A percentile compares a stretch with the other conserved stretches of the same genome.
Conservation (phyloP, 192 early-diverging fungal genomes). For the Coemansia sp. region DNA sequence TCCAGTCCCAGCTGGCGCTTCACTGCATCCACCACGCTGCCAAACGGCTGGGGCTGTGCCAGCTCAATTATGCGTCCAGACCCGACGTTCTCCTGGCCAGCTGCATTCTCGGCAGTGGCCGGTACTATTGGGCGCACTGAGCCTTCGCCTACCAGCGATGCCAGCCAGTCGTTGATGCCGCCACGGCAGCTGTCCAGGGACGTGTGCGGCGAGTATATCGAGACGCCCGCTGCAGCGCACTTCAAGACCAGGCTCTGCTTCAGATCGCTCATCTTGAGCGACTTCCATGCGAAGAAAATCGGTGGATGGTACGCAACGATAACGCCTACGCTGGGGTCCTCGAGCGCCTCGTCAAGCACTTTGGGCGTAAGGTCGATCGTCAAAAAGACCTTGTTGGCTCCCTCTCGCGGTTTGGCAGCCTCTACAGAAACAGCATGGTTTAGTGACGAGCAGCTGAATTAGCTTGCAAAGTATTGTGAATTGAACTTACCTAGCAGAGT, state of each 20-base stretch:
- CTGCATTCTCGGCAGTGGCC: conserved; percentile 19
- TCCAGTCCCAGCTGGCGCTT: conserved; percentile 60
- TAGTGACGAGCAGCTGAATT: conserved; percentile 1
- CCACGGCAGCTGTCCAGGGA: conserved; percentile 74
- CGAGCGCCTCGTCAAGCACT: conserved; percentile 72
- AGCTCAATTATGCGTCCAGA: conserved; percentile 34
- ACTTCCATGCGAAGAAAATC: conserved; percentile 81
- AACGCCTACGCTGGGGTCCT: conserved; percentile 73
- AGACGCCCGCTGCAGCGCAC: conserved; percentile 80
- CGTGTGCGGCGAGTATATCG: conserved; percentile 90
- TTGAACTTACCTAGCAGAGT: conserved; percentile 57
- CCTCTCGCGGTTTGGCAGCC: conserved; percentile 73
- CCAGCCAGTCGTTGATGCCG: conserved; percentile 92
- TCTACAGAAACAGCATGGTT: conserved; percentile 51
- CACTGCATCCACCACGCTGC: conserved; percentile 21
- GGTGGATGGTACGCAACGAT: conserved; percentile 95
- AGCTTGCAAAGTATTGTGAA: neutral
- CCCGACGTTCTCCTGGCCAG: conserved; percentile 42
- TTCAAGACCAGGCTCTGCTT: conserved; percentile 80
- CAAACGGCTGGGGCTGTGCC: conserved; percentile 17
- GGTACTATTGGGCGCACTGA: conserved; percentile 45
- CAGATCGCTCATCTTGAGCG: conserved; percentile 66
- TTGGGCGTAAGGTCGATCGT: conserved; percentile 88
- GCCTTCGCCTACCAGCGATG: conserved; percentile 49
- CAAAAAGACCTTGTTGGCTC: conserved; percentile 74